Evolutionary conservation across 306 rosid genomes (phyloP).

Genomic region (Clitoria ternatea): DNA sequence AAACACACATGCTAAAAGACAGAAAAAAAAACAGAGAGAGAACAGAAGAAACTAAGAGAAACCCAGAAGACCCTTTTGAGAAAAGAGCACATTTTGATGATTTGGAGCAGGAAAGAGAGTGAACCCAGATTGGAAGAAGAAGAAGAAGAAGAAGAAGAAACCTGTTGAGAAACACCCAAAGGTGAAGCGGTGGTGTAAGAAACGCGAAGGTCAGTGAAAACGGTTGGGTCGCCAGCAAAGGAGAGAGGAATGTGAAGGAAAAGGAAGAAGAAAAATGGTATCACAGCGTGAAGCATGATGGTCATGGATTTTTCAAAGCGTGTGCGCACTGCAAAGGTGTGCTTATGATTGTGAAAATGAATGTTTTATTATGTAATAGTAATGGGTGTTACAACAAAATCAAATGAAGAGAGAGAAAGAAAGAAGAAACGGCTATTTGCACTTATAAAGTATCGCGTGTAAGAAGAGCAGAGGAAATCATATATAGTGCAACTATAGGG

Average conservation of each 20-base stretch:
- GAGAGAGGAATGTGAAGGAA: slow-evolving; percentile 37
- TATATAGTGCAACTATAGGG: neutral
- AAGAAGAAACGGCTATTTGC: slow-evolving; percentile 13
- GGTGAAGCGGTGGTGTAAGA: slow-evolving; percentile 71
- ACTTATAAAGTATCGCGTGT: neutral
- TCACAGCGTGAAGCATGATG: slow-evolving; percentile 37
- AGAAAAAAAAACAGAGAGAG: neutral
- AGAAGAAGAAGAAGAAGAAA: slow-evolving; percentile 21
- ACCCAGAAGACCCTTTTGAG: neutral
- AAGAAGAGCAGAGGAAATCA: neutral
- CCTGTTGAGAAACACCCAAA: slow-evolving; percentile 80
- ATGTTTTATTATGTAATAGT: no score
- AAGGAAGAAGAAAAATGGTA: slow-evolving; percentile 22
- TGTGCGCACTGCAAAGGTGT: neutral
- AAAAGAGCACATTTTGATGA: neutral
- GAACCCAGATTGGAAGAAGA: neutral
- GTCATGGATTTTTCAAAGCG: neutral
- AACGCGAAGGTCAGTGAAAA: slow-evolving; percentile 49
- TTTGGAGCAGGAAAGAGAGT: neutral
- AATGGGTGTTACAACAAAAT: no score
- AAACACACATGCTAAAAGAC: no score
- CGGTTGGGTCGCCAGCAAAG: slow-evolving; percentile 56
- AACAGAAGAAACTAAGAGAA: neutral
- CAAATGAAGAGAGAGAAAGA: neutral
- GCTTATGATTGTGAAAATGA: neutral